Conservation (phyloP, 2,329 filamentous ascomycete genomes). For the Peltaster fructicola region DNA sequence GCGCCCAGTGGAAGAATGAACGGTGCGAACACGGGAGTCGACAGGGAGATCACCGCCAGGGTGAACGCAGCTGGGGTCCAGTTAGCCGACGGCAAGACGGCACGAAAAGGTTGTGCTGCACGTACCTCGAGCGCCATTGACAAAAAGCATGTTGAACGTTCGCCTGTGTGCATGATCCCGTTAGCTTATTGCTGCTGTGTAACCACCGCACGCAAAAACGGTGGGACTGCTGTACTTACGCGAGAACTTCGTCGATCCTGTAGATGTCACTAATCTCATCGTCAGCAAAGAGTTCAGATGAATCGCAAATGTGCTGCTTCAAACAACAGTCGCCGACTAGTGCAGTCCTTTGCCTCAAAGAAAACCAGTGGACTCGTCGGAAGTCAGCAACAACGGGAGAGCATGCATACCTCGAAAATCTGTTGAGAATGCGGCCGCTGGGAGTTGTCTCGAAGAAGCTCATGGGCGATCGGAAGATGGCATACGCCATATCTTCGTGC, state of each 20-base stretch:
- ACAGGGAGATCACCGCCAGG: conserved; percentile 62
- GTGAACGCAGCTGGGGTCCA: conserved; percentile 62
- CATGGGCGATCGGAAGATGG: conserved; percentile 96
- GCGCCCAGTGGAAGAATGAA: conserved; percentile 65
- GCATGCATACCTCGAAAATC: conserved; percentile 63
- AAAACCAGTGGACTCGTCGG: too few species aligned
- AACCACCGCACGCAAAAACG: conserved; percentile 4
- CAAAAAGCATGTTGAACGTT: conserved; percentile 80
- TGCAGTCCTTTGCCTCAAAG: too few species aligned
- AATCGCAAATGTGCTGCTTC: not conserved
- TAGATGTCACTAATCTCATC: conserved; percentile 57
- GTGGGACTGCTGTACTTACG: conserved; percentile 26
- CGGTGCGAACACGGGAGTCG: conserved; percentile 63
- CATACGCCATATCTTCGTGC: conserved; percentile 91
- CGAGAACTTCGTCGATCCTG: conserved; percentile 77
- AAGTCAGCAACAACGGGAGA: conserved; percentile 1
- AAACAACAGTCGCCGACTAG: not conserved
- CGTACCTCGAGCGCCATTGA: conserved; percentile 31
- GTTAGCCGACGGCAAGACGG: not conserved
- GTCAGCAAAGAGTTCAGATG: too few species aligned
- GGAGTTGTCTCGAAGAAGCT: conserved; percentile 97
- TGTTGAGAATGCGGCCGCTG: conserved; percentile 85
- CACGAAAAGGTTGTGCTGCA: conserved; percentile 2
- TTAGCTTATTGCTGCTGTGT: not conserved
- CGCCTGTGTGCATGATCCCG: conserved; percentile 27